Percentiles rank a stretch among this genome's conserved stretches.
Evolutionary conservation across 306 rosid species (phyloP).

Genomic region (Prunus padus): DNA sequence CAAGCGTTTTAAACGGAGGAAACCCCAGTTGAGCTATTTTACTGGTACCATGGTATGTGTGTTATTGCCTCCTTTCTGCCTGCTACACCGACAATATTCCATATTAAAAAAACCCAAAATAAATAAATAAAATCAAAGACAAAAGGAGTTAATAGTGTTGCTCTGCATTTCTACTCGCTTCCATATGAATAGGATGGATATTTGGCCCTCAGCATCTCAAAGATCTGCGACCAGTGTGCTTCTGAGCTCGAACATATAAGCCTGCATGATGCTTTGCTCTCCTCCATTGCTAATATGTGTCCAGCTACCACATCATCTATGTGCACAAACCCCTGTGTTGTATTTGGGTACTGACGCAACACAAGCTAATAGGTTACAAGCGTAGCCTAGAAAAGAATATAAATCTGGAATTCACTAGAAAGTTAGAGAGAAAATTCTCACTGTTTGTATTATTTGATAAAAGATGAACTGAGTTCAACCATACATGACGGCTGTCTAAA

Average conservation of each 20-base stretch:
- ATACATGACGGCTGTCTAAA: too few relatives aligned
- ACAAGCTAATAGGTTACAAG: too few relatives aligned
- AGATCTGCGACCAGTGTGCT: conserved; percentile 77
- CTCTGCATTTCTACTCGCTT: conserved; percentile 33
- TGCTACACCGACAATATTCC: conserved; percentile 48
- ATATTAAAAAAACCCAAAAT: background rate
- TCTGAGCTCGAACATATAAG: conserved; percentile 74
- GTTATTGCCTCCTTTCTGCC: conserved; percentile 51
- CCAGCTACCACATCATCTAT: conserved; percentile 71
- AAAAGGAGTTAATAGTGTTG: background rate
- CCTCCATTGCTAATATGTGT: conserved; percentile 73
- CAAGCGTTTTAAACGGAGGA: conserved; percentile 59
- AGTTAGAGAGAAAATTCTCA: too few relatives aligned
- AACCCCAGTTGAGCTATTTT: conserved; percentile 65
- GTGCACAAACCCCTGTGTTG: conserved; percentile 76
- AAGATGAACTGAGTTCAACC: too few relatives aligned
- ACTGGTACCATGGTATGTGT: conserved; percentile 65
- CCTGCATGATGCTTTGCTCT: conserved; percentile 62
- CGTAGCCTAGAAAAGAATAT: too few relatives aligned
- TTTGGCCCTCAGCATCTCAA: conserved; percentile 56
- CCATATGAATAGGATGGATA: conserved; percentile 71
- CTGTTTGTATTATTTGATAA: too few relatives aligned
- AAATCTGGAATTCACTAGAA: too few relatives aligned
- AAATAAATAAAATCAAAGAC: background rate
- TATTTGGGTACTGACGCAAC: conserved; percentile 76